phyloP scores from a whole-genome alignment of 768 basidiomycete genomes.

The Suillus sp. region DNA sequence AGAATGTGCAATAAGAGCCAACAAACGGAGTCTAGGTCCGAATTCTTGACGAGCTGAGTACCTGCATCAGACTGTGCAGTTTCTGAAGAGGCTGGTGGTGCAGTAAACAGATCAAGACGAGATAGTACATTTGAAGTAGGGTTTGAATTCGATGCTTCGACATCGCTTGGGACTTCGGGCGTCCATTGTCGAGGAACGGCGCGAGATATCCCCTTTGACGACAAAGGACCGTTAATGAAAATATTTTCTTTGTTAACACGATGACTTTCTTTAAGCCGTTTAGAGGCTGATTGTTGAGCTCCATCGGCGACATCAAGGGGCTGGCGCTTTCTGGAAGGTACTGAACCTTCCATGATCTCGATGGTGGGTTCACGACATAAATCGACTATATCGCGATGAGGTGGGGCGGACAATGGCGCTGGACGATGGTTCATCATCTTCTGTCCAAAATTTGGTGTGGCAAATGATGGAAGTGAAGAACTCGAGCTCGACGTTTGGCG shows the following conservation, averaged over 20 bases:
- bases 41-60: slow-evolving; percentile 4
- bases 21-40: slow-evolving; percentile 1
- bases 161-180: slow-evolving; percentile 23
- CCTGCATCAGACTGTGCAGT: not conserved
- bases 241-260: slow-evolving; percentile 30
- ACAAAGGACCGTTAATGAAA: slow-evolving; percentile 9
- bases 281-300: slow-evolving; percentile 22
- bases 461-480: slow-evolving; percentile 42
- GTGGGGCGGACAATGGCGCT: slow-evolving; percentile 16
- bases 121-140: slow-evolving; percentile 3
- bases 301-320: slow-evolving; percentile 23
- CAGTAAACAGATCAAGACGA: slow-evolving; percentile 21
- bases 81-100: not conserved
- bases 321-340: slow-evolving; percentile 34
- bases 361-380: slow-evolving; percentile 19
- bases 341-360: not conserved
- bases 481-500: slow-evolving; percentile 24
- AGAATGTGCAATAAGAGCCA: not conserved
- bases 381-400: slow-evolving; percentile 20
- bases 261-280: slow-evolving; percentile 34
- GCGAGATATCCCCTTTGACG: slow-evolving; percentile 13
- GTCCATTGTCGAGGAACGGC: slow-evolving; percentile 19
- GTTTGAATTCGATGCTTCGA: slow-evolving; percentile 28
- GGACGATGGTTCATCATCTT: slow-evolving; percentile 1
- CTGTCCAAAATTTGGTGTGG: slow-evolving; percentile 47